Evolutionary conservation across 164 flowering plant species (phyloP), one percentile per base, ranked within the genome.

Genomic region (Protea cynaroides): DNA sequence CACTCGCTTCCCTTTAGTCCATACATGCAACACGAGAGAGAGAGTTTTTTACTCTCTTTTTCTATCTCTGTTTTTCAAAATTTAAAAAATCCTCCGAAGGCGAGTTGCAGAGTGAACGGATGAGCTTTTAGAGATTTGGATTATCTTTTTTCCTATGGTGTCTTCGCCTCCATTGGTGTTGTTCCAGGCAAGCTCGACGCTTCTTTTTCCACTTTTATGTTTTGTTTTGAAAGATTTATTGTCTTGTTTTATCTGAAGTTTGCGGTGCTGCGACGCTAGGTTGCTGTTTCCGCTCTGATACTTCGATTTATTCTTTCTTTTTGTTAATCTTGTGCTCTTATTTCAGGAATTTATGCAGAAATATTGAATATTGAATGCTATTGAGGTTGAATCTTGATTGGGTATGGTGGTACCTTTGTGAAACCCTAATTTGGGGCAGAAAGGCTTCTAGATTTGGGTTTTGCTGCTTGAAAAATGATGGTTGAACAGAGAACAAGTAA

Each of bases 401-500:
- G 4, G 25, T 53, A 25, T 4, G 58, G 49, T 59, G 56, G 58
- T 55, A 14, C 36, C 34, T 24, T 14, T 34, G 22, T 34, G 40
- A 24, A 65, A 65, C 60, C 63, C 69, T 58, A 66, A 52, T 59
- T 66, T 51, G 29, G 11, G 37, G 23, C 59, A 10, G 52, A 52
- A 40, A 25, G 40, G 21, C 43, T 56, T 17, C 51, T 51, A 59
- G 19, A 52, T 25, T 59, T 22, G 64, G 59, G 49, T 36, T 66
- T 17, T 29, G 0, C n/a, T 23, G 21, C 25, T 11, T 22, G 6
- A 23, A 40, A 50, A 38, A 50, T 66, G 69, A 7, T 22, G 19
- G 57, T 50, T 54, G 63, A 59, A 50, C 58, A 59, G 64, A 59
- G 47, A 58, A 14, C 36, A 2, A 36, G 21, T 36, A 47, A 59